Conservation (phyloP, 2,329 filamentous ascomycete genomes). For the Trichoderma polysporum region DNA sequence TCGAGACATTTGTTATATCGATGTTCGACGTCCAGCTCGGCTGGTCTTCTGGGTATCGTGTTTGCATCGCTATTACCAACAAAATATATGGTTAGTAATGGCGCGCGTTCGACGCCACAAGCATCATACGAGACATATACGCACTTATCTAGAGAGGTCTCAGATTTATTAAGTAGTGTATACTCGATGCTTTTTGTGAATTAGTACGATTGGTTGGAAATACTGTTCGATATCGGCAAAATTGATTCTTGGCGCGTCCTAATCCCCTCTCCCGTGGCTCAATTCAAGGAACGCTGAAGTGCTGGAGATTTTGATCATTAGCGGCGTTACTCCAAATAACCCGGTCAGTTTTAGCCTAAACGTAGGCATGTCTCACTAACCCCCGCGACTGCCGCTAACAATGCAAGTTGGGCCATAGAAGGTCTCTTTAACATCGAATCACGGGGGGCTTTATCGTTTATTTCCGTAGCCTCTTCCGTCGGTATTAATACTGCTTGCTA, state of each 20-base stretch:
- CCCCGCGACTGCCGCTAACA: not conserved
- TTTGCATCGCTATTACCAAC: not conserved
- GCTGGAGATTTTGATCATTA: not conserved
- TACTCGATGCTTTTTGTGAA: not conserved
- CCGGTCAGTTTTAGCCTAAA: conserved; percentile 6
- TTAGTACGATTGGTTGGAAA: not conserved
- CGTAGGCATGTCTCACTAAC: not conserved
- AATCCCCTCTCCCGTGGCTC: not conserved
- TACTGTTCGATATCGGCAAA: not conserved
- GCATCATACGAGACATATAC: not conserved
- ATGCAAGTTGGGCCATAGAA: not conserved
- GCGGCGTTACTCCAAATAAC: not conserved
- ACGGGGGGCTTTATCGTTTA: not conserved
- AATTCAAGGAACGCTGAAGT: not conserved
- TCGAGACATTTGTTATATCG: not conserved
- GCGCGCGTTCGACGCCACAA: not conserved
- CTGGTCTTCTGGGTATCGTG: not conserved
- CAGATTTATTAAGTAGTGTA: not conserved
- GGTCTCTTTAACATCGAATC: not conserved
- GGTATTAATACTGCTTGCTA: not conserved
- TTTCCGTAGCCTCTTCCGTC: not conserved
- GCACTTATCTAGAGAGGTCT: not conserved
- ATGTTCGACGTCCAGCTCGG: no score
- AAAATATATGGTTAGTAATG: not conserved
- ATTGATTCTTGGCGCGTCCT: not conserved